Percentiles rank a stretch among this genome's conserved stretches.
Conservation (phyloP, 305 asterid species). For the Fraxinus sp. region DNA sequence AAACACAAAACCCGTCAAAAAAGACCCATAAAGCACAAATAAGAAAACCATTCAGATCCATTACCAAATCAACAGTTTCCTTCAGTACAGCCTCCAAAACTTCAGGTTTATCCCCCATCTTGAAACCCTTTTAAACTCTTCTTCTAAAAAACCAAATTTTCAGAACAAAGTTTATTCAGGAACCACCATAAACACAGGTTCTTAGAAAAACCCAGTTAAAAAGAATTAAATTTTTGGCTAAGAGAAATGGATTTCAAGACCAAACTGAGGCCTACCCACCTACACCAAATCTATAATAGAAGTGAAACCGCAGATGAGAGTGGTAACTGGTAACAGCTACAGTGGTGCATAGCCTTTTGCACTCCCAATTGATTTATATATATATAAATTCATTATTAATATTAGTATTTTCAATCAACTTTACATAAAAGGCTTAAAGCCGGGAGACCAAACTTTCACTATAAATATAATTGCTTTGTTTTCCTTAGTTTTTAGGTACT, state of each 20-base stretch:
- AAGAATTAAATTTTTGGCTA: slow-evolving; percentile 26
- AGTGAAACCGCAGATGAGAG: slow-evolving; percentile 56
- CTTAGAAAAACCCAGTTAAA: slow-evolving; percentile 21
- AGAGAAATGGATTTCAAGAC: slow-evolving; percentile 32
- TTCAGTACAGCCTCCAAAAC: slow-evolving; percentile 92
- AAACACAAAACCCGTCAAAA: slow-evolving; percentile 25
- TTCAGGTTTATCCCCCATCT: slow-evolving; percentile 90
- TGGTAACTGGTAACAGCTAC: slow-evolving; percentile 37
- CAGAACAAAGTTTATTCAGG: slow-evolving; percentile 37
- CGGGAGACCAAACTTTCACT: slow-evolving; percentile 10
- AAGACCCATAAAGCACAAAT: slow-evolving; percentile 20
- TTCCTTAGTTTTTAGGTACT: slow-evolving; percentile 35
- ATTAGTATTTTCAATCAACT: not conserved
- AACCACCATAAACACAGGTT: slow-evolving; percentile 35
- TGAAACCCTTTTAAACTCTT: slow-evolving; percentile 13
- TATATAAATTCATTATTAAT: not conserved
- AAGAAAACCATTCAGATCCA: slow-evolving; percentile 55
- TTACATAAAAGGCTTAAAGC: not conserved
- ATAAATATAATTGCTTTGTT: slow-evolving; percentile 12
- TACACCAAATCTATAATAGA: slow-evolving; percentile 56
- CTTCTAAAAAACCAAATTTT: slow-evolving; percentile 24
- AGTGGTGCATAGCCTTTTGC: slow-evolving; percentile 38
- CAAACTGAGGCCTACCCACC: slow-evolving; percentile 50
- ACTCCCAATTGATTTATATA: slow-evolving; percentile 33
- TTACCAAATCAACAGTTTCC: slow-evolving; percentile 99